Evolutionary conservation across 768 basidiomycete genomes (phyloP), one percentile per base, ranked within the genome.

Genomic region (Lentinula raphanica): DNA sequence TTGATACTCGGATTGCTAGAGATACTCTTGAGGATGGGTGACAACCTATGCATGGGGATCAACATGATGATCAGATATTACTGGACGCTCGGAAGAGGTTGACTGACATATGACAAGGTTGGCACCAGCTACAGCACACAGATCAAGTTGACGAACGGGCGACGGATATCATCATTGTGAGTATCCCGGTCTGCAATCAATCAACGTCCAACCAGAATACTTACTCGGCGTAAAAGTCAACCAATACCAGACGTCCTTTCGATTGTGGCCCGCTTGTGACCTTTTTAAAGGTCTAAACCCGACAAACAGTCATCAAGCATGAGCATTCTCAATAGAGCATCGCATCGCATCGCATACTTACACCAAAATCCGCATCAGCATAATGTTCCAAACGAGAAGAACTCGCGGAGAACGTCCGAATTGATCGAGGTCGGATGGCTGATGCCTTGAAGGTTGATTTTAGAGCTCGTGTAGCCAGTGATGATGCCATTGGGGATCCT

Each of bases 181-280:
- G 32, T 35, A 35, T 35, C 5, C n/a, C n/a, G n/a, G n/a, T 35
- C 13, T 35, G 59, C 42, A 58, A 62, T 36, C 56, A 9, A 40
- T 40, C 19, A 13, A 23, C 31, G 1, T n/a, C 7, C 61, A 38
- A 62, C 8, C 19, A 19, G n/a, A 48, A 23, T 12, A 23, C 51
- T 53, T 64, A 90, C 90, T 90, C 82, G 48, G 90, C 90, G 67
- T 90, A 87, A 63, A 92, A 92, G 63, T 92, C 90, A 23, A 90
- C 88, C 5, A 92, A 71, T 40, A 87, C 79, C 25, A 88, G 70
- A 49, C 82, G 79, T 57, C 79, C 77, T 54, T 74, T 75, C 27
- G 76, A 69, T 1, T 66, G 65, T 12, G 68, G 65, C 29, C 54
- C 58, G 19, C 32, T 58, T 13, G 49, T 58, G 46, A 73, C 69